Evolutionary conservation across 495 filamentous ascomycete species (phyloP).

Genomic region (Aspergillus sclerotiicarbonarius): DNA sequence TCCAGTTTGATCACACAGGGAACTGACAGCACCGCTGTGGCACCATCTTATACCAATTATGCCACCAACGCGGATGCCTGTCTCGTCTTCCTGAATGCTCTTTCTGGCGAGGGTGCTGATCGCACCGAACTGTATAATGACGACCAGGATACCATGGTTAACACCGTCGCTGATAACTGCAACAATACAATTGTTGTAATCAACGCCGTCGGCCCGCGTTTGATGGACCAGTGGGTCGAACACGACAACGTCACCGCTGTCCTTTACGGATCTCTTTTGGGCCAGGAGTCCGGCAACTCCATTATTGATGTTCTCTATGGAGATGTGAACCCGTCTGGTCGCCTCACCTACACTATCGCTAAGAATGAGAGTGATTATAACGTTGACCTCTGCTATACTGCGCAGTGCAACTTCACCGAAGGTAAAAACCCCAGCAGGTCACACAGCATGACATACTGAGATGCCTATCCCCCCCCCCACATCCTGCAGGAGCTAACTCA

Average conservation of each 20-base stretch:
- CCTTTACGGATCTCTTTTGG: slow-evolving; percentile 56
- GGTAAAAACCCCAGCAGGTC: slow-evolving; percentile 23
- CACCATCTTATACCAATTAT: slow-evolving; percentile 16
- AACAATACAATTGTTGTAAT: slow-evolving; percentile 68
- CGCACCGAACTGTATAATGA: slow-evolving; percentile 48
- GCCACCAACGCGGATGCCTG: slow-evolving; percentile 61
- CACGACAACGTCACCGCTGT: slow-evolving; percentile 61
- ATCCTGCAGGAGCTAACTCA: neutral
- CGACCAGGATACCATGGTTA: slow-evolving; percentile 53
- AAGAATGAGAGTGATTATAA: slow-evolving; percentile 61
- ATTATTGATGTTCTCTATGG: slow-evolving; percentile 61
- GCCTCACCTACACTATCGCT: slow-evolving; percentile 71
- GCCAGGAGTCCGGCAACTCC: slow-evolving; percentile 58
- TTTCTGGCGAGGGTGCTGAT: slow-evolving; percentile 58
- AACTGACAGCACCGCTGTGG: slow-evolving; percentile 16
- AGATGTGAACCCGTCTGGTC: slow-evolving; percentile 56
- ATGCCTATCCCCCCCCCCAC: neutral
- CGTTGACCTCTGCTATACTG: slow-evolving; percentile 51
- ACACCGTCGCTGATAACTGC: slow-evolving; percentile 54
- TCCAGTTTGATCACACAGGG: slow-evolving; percentile 14
- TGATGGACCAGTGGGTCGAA: slow-evolving; percentile 45
- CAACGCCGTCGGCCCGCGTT: slow-evolving; percentile 58
- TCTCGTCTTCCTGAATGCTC: slow-evolving; percentile 56
- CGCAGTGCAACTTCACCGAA: slow-evolving; percentile 59
- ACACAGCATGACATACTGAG: too few relatives aligned